Evolutionary conservation across 106 monocot species (phyloP).

Genomic region (Acanthochlamys bracteata): DNA sequence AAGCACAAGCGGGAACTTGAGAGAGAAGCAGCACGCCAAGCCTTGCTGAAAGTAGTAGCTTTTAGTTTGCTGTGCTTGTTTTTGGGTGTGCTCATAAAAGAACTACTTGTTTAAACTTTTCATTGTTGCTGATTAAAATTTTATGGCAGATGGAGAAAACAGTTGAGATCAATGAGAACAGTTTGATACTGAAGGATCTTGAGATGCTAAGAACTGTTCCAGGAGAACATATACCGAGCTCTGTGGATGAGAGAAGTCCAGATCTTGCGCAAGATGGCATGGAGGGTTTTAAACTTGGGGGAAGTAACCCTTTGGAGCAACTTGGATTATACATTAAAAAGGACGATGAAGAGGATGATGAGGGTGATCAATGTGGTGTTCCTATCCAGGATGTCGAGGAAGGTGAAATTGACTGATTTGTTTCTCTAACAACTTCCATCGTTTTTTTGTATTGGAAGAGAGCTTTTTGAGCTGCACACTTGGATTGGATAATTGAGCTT

Average conservation of each 20-base stretch:
- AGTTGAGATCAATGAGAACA: slow-evolving; percentile 77
- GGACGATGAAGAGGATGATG: slow-evolving; percentile 87
- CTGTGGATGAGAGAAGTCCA: slow-evolving; percentile 45
- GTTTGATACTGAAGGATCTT: slow-evolving; percentile 56
- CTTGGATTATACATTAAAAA: slow-evolving; percentile 82
- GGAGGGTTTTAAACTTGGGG: slow-evolving; percentile 50
- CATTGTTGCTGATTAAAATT: neutral
- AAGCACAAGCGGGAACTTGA: slow-evolving; percentile 65
- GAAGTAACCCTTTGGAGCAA: slow-evolving; percentile 75
- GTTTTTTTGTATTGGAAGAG: neutral
- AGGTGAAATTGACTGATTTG: slow-evolving; percentile 58
- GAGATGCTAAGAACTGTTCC: slow-evolving; percentile 46
- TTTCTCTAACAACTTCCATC: neutral
- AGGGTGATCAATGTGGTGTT: slow-evolving; percentile 14
- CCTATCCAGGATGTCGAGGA: slow-evolving; percentile 44
- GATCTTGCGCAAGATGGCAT: slow-evolving; percentile 35
- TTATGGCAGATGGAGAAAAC: slow-evolving; percentile 75
- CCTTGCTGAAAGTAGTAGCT: slow-evolving; percentile 55
- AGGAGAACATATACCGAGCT: slow-evolving; percentile 31
- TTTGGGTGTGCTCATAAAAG: too few relatives aligned
- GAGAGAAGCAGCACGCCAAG: slow-evolving; percentile 91
- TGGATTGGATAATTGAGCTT: too few relatives aligned
- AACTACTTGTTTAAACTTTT: neutral
- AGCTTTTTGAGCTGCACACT: neutral
- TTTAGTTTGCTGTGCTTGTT: neutral